phyloP scores from a whole-genome alignment of 176 grass and related monocot species.

The Avena atlantica region DNA sequence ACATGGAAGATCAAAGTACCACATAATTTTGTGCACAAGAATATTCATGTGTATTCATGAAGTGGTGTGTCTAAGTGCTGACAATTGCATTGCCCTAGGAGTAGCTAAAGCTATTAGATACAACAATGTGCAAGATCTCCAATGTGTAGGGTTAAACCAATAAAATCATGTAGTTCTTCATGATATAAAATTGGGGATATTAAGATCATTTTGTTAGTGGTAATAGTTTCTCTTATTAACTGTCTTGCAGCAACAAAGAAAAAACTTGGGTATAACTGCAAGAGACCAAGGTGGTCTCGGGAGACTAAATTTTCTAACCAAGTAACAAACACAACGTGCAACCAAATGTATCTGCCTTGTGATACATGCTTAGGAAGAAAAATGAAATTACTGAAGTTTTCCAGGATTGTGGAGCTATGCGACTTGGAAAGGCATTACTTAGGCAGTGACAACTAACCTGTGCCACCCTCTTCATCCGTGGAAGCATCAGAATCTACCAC shows the following conservation, averaged over 20 bases:
- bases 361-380: background rate
- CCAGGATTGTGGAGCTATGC: background rate
- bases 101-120: background rate
- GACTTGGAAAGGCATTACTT: background rate
- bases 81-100: background rate
- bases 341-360: background rate
- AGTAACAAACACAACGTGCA: background rate
- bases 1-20: background rate
- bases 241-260: background rate
- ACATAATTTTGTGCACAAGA: background rate
- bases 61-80: background rate
- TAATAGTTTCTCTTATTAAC: constrained; percentile 7
- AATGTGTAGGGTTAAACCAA: background rate
- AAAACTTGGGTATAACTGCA: constrained; percentile 23
- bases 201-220: constrained; percentile 11
- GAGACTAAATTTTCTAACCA: constrained; percentile 2
- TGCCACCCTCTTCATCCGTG: constrained; percentile 53
- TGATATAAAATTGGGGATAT: background rate
- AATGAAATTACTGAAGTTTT: background rate
- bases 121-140: background rate
- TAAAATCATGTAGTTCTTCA: constrained; percentile 3
- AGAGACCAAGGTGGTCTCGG: background rate
- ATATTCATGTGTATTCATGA: background rate
- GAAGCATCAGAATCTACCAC: constrained; percentile 58
- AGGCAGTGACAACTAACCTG: constrained; percentile 47